A percentile compares a stretch with the other conserved stretches of the same genome.
phyloP scores from a whole-genome alignment of 2,329 filamentous ascomycete genomes.

The Rachicladosporium sp. region DNA sequence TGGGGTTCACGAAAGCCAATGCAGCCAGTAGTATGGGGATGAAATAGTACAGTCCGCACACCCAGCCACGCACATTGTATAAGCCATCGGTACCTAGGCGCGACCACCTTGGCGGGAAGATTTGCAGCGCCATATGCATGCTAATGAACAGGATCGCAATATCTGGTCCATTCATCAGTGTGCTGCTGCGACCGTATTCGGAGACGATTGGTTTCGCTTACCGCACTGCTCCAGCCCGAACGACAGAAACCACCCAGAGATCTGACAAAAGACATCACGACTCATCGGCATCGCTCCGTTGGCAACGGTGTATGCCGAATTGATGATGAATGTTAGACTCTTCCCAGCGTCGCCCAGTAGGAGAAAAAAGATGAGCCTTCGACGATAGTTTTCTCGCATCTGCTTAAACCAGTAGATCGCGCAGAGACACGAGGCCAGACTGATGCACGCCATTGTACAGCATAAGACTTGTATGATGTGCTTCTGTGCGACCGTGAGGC shows the following conservation, averaged over 20 bases:
- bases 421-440: slow-evolving; percentile 43
- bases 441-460: slow-evolving; percentile 32
- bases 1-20: slow-evolving; percentile 49
- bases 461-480: slow-evolving; percentile 24
- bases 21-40: slow-evolving; percentile 46
- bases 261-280: slow-evolving; percentile 15
- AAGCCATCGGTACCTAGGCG: slow-evolving; percentile 47
- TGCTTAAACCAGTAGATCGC: slow-evolving; percentile 60
- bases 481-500: slow-evolving; percentile 10
- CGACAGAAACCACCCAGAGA: slow-evolving; percentile 18
- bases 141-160: slow-evolving; percentile 61
- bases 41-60: slow-evolving; percentile 32
- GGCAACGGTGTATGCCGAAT: slow-evolving; percentile 47
- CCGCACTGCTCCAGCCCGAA: slow-evolving; percentile 17
- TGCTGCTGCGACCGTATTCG: background rate
- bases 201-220: slow-evolving; percentile 2
- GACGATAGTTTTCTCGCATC: slow-evolving; percentile 63
- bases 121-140: slow-evolving; percentile 58
- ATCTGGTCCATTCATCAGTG: slow-evolving; percentile 33
- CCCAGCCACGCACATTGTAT: slow-evolving; percentile 51
- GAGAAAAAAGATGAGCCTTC: slow-evolving; percentile 62
- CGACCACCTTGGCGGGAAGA: slow-evolving; percentile 44
- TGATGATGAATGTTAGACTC: slow-evolving; percentile 55
- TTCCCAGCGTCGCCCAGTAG: slow-evolving; percentile 63
- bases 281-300: slow-evolving; percentile 1